Conservation (phyloP, 208 protist species). For the Trichomonas vaginalis region DNA sequence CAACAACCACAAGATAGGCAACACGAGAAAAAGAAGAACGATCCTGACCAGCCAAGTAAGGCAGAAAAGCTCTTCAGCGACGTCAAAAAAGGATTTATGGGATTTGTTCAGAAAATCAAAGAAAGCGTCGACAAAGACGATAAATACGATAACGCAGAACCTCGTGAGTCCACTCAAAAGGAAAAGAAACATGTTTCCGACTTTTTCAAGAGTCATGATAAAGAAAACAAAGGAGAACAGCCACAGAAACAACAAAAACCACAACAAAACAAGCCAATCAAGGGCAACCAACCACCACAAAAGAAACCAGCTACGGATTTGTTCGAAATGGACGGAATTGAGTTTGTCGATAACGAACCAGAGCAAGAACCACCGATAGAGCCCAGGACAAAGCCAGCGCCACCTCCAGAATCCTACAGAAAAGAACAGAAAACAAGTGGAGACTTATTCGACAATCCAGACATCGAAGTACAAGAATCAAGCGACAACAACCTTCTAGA, state of each 20-base stretch:
- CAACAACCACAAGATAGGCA: not conserved
- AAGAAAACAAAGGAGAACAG: not conserved
- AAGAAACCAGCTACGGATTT: not conserved
- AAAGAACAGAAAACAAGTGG: no score
- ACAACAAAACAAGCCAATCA: not conserved
- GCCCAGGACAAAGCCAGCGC: no score
- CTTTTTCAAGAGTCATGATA: not conserved
- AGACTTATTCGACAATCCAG: no score
- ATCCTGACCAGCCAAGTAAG: no score
- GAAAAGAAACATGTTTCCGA: not conserved
- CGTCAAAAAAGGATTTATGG: not conserved
- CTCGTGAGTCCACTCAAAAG: not conserved
- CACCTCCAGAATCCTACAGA: no score
- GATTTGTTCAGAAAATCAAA: not conserved
- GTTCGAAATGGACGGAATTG: not conserved
- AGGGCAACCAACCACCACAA: not conserved
- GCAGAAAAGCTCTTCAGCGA: not conserved
- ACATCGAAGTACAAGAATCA: not conserved
- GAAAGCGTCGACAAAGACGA: not conserved
- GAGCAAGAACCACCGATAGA: not conserved
- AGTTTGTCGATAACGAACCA: not conserved
- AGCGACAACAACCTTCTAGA: not conserved
- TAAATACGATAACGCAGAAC: not conserved
- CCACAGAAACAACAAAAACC: not conserved
- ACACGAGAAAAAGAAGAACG: no score